phyloP scores from a whole-genome alignment of 495 filamentous ascomycete species.

The Talaromyces stipitatus region DNA sequence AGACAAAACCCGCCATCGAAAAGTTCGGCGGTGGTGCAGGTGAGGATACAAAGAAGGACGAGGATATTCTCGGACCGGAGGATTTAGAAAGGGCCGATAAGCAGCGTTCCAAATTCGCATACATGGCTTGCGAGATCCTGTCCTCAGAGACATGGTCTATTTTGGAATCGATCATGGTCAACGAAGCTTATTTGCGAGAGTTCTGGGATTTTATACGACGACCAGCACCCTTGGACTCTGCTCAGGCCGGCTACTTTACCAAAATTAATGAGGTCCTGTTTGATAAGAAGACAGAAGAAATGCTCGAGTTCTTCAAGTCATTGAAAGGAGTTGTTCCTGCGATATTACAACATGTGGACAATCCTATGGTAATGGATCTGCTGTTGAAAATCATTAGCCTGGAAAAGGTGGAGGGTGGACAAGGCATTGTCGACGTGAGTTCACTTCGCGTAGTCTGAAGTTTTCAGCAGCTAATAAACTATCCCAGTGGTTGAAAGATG shows the following conservation, averaged over 20 bases:
- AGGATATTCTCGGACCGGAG: constrained; percentile 41
- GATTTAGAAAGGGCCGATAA: constrained; percentile 74
- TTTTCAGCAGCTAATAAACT: constrained; percentile 4
- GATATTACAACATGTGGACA: constrained; percentile 92
- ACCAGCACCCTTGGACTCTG: constrained; percentile 72
- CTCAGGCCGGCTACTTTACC: constrained; percentile 96
- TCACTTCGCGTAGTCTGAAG: neutral
- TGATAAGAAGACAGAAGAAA: constrained; percentile 95
- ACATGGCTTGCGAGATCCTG: constrained; percentile 84
- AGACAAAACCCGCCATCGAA: constrained; percentile 39
- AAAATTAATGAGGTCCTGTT: constrained; percentile 96
- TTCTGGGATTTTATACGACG: constrained; percentile 90
- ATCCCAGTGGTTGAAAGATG: constrained; percentile 83
- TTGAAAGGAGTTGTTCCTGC: constrained; percentile 72
- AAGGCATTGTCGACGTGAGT: constrained; percentile 89
- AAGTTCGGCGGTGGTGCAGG: constrained; percentile 14
- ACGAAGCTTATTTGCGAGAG: constrained; percentile 61
- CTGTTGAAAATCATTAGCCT: constrained; percentile 95
- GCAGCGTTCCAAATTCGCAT: constrained; percentile 82
- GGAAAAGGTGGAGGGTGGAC: constrained; percentile 84
- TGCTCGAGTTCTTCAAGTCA: constrained; percentile 81
- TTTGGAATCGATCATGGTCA: constrained; percentile 83
- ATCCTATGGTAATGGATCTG: constrained; percentile 97
- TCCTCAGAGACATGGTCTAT: constrained; percentile 97
- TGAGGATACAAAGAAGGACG: constrained; percentile 35